Base-by-base conservation (phyloP, 2,329 filamentous ascomycete genomes). In the Pseudogymnoascus sp. region DNA sequence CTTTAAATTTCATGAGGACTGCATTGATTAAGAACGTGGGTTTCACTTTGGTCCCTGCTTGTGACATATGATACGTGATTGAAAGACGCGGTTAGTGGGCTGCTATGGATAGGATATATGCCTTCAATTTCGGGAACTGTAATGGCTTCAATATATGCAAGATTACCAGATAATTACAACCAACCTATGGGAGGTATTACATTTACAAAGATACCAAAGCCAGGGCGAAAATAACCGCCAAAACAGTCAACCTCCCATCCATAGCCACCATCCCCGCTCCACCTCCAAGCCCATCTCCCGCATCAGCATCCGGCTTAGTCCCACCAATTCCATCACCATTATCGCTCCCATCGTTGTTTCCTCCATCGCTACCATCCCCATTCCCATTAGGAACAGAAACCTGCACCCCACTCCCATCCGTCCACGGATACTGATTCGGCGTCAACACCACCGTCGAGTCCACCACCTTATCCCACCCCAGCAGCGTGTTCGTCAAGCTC, bases 321-420 rank as follows among this genome's bases (percentile, higher is more conserved):
- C 28, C 28, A 33, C 47, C 47, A 33, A 53, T 18, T 20, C 47
- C 47, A 53, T 53, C 47, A 18, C 47, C 47, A 9, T 33, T 15
- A 20, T 53, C 43, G 2, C 12, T n/a, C 12, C 22, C 22, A 25
- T 25, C 22, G 22, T 25, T 25, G 22, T 25, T 25, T 20, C 18
- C 5, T 14, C 41, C 37, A 38, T n/a, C 8, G 2, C 7, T 18
- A 9, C 12, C 6, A 14, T 35, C 25, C 9, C 47, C 25, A 18
- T 12, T 15, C 12, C 47, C n/a, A 53, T n/a, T 20, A 2, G 28
- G 28, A 9, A 53, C 47, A 53, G 47, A 33, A 20, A 53, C 47
- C 47, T 53, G 47, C 47, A 53, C 47, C n/a, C 47, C 47, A 53
- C 47, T 53, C 28, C 47, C 47, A 53, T 53, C 47, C 28, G 47